Evolutionary conservation across 176 grass and related monocot genomes (phyloP).

Genomic region (Ampelocalamus luodianensis): DNA sequence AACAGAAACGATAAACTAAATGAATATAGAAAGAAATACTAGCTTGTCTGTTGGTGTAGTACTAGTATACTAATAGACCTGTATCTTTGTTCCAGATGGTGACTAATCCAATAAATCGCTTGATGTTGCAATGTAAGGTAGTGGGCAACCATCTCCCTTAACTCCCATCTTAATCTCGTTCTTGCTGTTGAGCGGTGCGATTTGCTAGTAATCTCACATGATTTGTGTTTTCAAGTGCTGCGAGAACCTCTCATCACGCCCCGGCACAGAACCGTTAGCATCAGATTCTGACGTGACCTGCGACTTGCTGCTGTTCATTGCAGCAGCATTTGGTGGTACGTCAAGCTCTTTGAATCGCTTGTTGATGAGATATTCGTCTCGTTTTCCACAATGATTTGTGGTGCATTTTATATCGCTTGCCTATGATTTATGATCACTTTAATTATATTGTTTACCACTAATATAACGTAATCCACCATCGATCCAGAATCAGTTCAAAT

Average conservation of each 20-base stretch:
- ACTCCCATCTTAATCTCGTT: slow-evolving; percentile 24
- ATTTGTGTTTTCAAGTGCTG: slow-evolving; percentile 5
- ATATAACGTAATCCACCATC: neutral
- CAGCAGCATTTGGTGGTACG: slow-evolving; percentile 46
- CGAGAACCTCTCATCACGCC: slow-evolving; percentile 42
- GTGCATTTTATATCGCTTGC: neutral
- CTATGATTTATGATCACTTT: slow-evolving; percentile 18
- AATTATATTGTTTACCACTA: neutral
- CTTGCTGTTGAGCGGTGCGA: slow-evolving; percentile 11
- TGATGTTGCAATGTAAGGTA: slow-evolving; percentile 22
- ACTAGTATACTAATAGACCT: slow-evolving; percentile 14
- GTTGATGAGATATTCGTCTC: slow-evolving; percentile 35
- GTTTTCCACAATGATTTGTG: slow-evolving; percentile 31
- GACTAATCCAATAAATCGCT: slow-evolving; percentile 10
- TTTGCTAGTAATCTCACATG: slow-evolving; percentile 23
- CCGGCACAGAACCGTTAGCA: slow-evolving; percentile 39
- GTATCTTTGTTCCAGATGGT: slow-evolving; percentile 35
- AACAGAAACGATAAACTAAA: neutral
- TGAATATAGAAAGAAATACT: slow-evolving; percentile 21
- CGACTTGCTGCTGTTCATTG: slow-evolving; percentile 35
- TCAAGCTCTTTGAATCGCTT: slow-evolving; percentile 38
- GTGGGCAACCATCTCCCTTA: slow-evolving; percentile 44
- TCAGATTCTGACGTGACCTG: slow-evolving; percentile 54
- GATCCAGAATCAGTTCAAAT: slow-evolving; percentile 3
- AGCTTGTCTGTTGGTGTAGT: slow-evolving; percentile 50